A percentile compares a stretch with the other conserved stretches of the same genome.
Evolutionary conservation across 1,284 basidiomycete species (phyloP).

Genomic region (Boletellus deceptivus): DNA sequence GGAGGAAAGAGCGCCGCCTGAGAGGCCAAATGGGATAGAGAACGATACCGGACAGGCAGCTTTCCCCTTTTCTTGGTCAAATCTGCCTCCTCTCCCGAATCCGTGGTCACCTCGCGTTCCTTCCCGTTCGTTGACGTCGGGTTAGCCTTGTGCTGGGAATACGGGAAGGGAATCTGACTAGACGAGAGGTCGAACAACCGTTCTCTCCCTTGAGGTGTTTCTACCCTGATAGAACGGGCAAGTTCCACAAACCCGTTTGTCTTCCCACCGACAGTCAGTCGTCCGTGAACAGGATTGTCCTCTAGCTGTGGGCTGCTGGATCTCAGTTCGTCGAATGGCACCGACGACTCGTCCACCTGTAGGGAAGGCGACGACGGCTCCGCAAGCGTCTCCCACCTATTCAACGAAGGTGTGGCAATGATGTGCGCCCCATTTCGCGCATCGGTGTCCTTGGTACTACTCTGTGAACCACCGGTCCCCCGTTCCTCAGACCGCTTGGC

Average conservation of each 20-base stretch:
- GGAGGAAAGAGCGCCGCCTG: constrained; percentile 42
- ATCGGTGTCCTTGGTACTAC: not conserved
- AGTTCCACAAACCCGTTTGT: constrained; percentile 2
- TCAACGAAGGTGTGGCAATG: constrained; percentile 13
- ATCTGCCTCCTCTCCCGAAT: constrained; percentile 39
- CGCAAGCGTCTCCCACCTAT: constrained; percentile 27
- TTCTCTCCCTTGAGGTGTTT: constrained; percentile 17
- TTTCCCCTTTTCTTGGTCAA: constrained; percentile 26
- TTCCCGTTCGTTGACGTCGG: constrained; percentile 4
- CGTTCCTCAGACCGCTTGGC: constrained; percentile 9
- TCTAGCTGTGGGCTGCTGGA: constrained; percentile 35
- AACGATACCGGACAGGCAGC: constrained; percentile 37
- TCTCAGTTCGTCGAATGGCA: constrained; percentile 39
- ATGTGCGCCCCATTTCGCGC: not conserved
- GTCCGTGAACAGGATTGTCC: not conserved
- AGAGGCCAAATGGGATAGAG: constrained; percentile 51
- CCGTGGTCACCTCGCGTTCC: constrained; percentile 6
- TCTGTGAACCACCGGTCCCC: not conserved
- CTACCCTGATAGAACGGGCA: not conserved
- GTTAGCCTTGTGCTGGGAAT: constrained; percentile 40
- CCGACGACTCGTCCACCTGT: constrained; percentile 15
- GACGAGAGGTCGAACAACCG: constrained; percentile 44
- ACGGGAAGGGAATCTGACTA: constrained; percentile 46
- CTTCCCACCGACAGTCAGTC: constrained; percentile 2
- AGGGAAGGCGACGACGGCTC: constrained; percentile 23